These are phyloP conservation scores for Penicillium frequentans DNA, from an alignment of 2,329 filamentous ascomycete species.

Conservation along the genomic window DNA sequence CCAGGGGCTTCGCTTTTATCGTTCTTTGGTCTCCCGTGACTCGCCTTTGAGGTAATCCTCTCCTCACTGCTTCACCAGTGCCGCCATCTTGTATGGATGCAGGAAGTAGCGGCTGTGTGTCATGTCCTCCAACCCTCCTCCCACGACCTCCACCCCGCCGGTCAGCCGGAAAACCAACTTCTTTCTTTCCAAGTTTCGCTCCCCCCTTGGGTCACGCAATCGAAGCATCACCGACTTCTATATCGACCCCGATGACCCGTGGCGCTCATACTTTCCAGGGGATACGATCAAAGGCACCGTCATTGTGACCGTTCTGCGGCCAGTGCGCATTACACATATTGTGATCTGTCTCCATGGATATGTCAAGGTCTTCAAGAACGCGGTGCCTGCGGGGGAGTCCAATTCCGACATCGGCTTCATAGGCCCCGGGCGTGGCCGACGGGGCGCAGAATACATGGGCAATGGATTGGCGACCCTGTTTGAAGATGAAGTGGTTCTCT, in stretches of 20 bases:
- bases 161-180: slow-evolving; percentile 43
- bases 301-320: slow-evolving; percentile 59
- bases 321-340: slow-evolving; percentile 63
- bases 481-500: slow-evolving; percentile 64
- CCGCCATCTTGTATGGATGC: slow-evolving; percentile 34
- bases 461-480: slow-evolving; percentile 66
- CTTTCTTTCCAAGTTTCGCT: slow-evolving; percentile 56
- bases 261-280: slow-evolving; percentile 62
- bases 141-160: slow-evolving; percentile 34
- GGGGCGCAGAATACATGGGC: slow-evolving; percentile 57
- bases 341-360: slow-evolving; percentile 64
- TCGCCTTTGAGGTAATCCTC: slow-evolving; percentile 5
- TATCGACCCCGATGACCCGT: slow-evolving; percentile 63
- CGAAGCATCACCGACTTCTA: slow-evolving; percentile 62
- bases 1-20: neutral
- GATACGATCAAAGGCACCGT: slow-evolving; percentile 63
- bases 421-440: slow-evolving; percentile 55
- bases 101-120: slow-evolving; percentile 32
- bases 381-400: slow-evolving; percentile 56
- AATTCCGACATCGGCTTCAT: slow-evolving; percentile 51
- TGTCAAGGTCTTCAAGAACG: slow-evolving; percentile 65
- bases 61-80: slow-evolving; percentile 6
- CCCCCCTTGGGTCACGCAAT: slow-evolving; percentile 53
- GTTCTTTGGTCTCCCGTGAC: neutral
- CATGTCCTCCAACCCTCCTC: slow-evolving; percentile 43